Conservation (phyloP, 2,329 filamentous ascomycete species). For the Diaporthe destruens region DNA sequence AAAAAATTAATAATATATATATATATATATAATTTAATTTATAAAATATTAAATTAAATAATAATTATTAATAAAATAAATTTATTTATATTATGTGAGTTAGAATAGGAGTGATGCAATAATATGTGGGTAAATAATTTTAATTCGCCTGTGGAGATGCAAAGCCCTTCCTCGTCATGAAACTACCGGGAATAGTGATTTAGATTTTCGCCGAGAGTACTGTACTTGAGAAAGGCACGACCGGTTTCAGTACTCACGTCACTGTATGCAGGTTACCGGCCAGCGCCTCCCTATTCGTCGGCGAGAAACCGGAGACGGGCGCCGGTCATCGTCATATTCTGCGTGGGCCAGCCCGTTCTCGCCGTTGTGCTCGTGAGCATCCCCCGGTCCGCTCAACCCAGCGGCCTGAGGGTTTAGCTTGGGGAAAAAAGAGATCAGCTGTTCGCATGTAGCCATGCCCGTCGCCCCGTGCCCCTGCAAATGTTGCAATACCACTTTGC, state of each 20-base stretch:
- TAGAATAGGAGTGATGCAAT: no score
- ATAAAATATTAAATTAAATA: no score
- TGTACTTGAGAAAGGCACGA: no score
- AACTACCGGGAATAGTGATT: not conserved
- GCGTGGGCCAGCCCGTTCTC: not conserved
- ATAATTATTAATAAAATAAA: no score
- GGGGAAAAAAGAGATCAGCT: not conserved
- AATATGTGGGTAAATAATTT: no score
- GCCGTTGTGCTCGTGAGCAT: not conserved
- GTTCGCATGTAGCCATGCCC: not conserved
- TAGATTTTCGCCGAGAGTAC: not conserved
- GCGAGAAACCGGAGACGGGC: not conserved
- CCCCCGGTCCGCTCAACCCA: no score
- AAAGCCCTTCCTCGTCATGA: not conserved
- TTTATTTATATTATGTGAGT: no score
- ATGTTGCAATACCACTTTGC: not conserved
- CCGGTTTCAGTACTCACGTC: not conserved
- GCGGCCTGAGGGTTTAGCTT: no score
- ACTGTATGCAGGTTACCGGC: not conserved
- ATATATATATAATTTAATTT: no score
- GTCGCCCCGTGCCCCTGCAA: not conserved
- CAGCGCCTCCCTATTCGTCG: conserved; percentile 16
- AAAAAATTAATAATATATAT: no score
- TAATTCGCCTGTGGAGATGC: no score
- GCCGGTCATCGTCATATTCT: not conserved